Base-by-base conservation (phyloP, 208 protist genomes). In the Porcisia hertigi region DNA sequence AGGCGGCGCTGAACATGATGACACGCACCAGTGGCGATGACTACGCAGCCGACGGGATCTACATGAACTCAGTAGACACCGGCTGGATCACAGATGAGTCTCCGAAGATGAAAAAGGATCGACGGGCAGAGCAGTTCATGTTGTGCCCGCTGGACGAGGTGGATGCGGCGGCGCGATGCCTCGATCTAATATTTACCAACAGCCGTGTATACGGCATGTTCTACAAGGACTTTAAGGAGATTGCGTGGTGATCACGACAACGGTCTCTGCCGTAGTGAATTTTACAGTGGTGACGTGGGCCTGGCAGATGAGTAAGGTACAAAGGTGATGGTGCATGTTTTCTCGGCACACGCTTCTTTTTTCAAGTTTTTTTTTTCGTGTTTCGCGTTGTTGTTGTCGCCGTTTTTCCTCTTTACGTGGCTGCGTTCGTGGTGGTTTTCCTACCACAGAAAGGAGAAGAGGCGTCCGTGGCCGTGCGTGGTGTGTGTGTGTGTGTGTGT, bases 1-100 rank as follows among this genome's bases (percentile, higher is more conserved):
- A 99, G 90, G 98, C 98, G 25, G 95, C 98, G 53, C 94, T 99
- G 70, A 99, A 99, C 84, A 99, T 99, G 98, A 98, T 99, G 97
- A 99, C 98, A 3, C 94, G 97, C 72, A 98, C 97, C 6, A 94
- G 93, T 64, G 95, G 88, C 12, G 86, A 87, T 18, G 94, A 97
- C 79, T 98, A 98, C 76, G 97, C 97, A 8, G 73, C 77, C 58
- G 88, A 89, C 47, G 83, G 92, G 63, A 99, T 99, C 87, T 99
- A 96, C 86, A 99, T 99, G 98, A 99, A 98, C 82, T 92, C 93
- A 58, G 98, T 99, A 23, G 98, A 99, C 83, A 99, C 98, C 0
- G 98, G 98, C 39, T 99, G 98, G 98, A 98, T 99, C 81, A 99
- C 96, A 20, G 98, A 99, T 79, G 98, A 99, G 88, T 97, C 94